A percentile compares a stretch with the other conserved stretches of the same genome.
Conservation (phyloP, 805 yeast genomes). For the Wickerhamiella brachini region DNA sequence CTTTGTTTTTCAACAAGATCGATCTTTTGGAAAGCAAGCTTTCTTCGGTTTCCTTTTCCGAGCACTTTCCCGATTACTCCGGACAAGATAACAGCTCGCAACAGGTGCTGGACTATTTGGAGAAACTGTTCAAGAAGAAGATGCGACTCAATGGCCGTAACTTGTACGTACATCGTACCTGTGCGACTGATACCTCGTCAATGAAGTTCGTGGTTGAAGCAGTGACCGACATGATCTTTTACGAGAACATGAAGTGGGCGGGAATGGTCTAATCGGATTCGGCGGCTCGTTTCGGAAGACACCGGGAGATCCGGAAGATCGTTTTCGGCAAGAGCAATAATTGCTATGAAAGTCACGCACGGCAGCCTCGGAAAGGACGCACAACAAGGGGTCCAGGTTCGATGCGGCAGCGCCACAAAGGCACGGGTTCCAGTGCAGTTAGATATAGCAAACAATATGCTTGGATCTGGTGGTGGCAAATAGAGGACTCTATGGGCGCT, state of each 20-base stretch:
- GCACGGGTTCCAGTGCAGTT: not conserved
- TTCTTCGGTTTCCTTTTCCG: conserved; percentile 41
- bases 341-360: not conserved
- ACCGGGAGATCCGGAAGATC: no score
- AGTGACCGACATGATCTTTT: conserved; percentile 81
- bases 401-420: not conserved
- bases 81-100: conserved; percentile 53
- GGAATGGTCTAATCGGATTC: conserved; percentile 15
- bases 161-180: conserved; percentile 83
- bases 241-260: conserved; percentile 44
- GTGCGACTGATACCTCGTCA: conserved; percentile 84
- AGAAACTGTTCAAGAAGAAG: conserved; percentile 45
- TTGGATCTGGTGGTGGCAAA: no score
- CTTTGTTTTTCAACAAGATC: conserved; percentile 76
- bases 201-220: conserved; percentile 88
- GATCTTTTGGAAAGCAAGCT: conserved; percentile 71
- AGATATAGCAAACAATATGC: not conserved
- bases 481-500: no score
- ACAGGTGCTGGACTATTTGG: conserved; percentile 60
- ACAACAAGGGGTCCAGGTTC: no score
- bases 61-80: conserved; percentile 64
- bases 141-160: conserved; percentile 54
- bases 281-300: no score
- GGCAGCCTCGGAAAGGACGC: not conserved
- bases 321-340: not conserved